A percentile compares a stretch with the other conserved stretches of the same genome.
Conservation (phyloP, 164 flowering plant species). For the Sextonia rubra region DNA sequence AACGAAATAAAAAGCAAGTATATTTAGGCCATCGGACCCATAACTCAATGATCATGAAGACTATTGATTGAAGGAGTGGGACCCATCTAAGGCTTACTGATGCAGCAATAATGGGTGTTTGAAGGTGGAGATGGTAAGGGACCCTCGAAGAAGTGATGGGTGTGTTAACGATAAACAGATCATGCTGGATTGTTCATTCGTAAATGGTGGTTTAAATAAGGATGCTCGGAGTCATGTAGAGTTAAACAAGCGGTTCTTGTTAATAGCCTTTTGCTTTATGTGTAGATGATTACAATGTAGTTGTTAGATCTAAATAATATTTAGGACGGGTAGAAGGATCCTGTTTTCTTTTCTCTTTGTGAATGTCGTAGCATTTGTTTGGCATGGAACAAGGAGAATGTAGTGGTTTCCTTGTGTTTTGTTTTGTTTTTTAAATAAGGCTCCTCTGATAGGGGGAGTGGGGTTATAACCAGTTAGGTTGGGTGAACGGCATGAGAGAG, state of each 20-base stretch:
- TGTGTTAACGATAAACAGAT: not conserved
- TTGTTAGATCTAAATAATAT: not conserved
- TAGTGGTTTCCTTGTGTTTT: too few relatives aligned
- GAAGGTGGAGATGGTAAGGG: not conserved
- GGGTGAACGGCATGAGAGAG: too few relatives aligned
- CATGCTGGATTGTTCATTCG: not conserved
- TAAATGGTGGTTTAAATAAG: not conserved
- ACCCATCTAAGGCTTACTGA: not conserved
- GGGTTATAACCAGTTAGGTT: too few relatives aligned
- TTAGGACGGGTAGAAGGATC: not conserved
- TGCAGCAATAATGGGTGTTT: not conserved
- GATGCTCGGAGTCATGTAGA: not conserved
- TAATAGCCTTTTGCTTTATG: not conserved
- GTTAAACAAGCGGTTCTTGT: not conserved
- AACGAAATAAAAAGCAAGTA: too few relatives aligned
- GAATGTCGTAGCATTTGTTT: not conserved
- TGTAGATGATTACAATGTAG: not conserved
- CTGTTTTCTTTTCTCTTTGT: not conserved
- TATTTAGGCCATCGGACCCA: not conserved
- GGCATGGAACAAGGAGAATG: not conserved
- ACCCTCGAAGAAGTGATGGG: not conserved
- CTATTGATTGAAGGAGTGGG: not conserved
- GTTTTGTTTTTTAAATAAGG: too few relatives aligned
- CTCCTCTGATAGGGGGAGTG: too few relatives aligned
- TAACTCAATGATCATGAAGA: not conserved